Conservation (phyloP, 352 stramenopile species). For the Saprolegnia parasitica region DNA sequence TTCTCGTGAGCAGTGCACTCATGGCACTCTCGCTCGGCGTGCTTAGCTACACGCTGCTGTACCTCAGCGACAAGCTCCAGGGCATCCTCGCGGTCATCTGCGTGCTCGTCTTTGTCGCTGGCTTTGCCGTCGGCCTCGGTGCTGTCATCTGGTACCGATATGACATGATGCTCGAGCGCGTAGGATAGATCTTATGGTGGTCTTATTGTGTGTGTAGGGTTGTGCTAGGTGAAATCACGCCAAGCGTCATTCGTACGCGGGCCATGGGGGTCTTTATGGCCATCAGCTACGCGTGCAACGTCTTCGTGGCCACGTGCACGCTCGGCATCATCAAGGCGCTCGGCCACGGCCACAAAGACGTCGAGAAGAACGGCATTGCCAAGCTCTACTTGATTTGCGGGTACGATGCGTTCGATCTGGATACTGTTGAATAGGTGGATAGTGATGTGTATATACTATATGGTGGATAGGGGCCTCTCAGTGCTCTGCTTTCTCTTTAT, state of each 20-base stretch:
- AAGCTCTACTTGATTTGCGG: constrained; percentile 81
- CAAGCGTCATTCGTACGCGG: constrained; percentile 74
- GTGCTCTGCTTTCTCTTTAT: constrained; percentile 44
- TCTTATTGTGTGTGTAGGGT: constrained; percentile 49
- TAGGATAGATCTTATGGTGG: background rate
- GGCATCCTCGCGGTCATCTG: constrained; percentile 64
- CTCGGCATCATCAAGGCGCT: constrained; percentile 74
- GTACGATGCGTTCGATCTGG: background rate
- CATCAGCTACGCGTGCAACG: constrained; percentile 83
- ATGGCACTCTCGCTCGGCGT: constrained; percentile 70
- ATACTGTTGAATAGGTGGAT: background rate
- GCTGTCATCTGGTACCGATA: constrained; percentile 63
- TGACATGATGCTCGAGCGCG: too few species aligned
- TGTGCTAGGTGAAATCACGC: constrained; percentile 82
- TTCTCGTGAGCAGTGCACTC: constrained; percentile 57
- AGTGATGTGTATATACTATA: too few species aligned
- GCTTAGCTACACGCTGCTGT: constrained; percentile 66
- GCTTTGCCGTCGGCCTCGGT: constrained; percentile 79
- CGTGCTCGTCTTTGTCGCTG: constrained; percentile 74
- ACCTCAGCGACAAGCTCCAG: constrained; percentile 46
- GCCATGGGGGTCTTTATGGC: constrained; percentile 84
- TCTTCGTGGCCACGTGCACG: constrained; percentile 67
- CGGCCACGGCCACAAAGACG: constrained; percentile 43
- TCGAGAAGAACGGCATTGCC: constrained; percentile 79
- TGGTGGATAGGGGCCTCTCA: constrained; percentile 38